Evolutionary conservation across 495 filamentous ascomycete genomes (phyloP).

Genomic region (Cercophora scortea): DNA sequence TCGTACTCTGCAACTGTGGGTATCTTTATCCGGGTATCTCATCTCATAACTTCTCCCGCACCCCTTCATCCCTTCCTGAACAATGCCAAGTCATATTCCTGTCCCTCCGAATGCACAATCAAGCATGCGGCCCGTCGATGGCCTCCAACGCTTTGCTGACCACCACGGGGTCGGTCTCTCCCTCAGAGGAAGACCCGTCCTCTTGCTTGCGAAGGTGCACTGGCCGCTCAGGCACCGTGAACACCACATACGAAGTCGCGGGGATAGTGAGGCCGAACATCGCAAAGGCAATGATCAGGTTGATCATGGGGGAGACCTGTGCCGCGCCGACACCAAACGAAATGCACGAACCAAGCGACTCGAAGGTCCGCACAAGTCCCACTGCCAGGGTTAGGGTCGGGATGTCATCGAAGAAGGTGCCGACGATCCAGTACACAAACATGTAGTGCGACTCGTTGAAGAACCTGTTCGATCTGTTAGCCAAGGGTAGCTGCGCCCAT

Average conservation of each 20-base stretch:
- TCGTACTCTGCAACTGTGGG: too few relatives aligned
- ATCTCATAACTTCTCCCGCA: too few relatives aligned
- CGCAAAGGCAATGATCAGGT: slow-evolving; percentile 33
- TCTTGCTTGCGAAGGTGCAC: slow-evolving; percentile 11
- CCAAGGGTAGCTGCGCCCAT: neutral
- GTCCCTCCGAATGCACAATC: neutral
- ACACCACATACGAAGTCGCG: slow-evolving; percentile 26
- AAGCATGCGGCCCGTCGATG: slow-evolving; percentile 9
- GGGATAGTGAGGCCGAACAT: slow-evolving; percentile 35
- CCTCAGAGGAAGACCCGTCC: slow-evolving; percentile 2
- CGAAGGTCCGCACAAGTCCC: slow-evolving; percentile 40
- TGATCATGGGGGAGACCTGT: slow-evolving; percentile 33
- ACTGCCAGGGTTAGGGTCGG: slow-evolving; percentile 40
- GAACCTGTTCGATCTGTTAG: slow-evolving; percentile 14
- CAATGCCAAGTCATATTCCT: too few relatives aligned
- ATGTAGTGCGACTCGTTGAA: slow-evolving; percentile 37
- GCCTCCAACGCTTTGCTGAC: slow-evolving; percentile 6
- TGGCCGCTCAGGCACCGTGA: slow-evolving; percentile 30
- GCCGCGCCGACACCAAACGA: slow-evolving; percentile 42
- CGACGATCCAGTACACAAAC: slow-evolving; percentile 43
- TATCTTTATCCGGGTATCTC: too few relatives aligned
- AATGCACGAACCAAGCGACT: slow-evolving; percentile 41
- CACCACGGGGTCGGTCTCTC: slow-evolving; percentile 5
- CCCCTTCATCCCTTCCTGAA: too few relatives aligned
- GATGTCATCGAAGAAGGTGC: slow-evolving; percentile 42